A percentile compares a stretch with the other conserved stretches of the same genome.
Conservation (phyloP, 2,329 filamentous ascomycete genomes). For the Allantophomopsis cytisporea region DNA sequence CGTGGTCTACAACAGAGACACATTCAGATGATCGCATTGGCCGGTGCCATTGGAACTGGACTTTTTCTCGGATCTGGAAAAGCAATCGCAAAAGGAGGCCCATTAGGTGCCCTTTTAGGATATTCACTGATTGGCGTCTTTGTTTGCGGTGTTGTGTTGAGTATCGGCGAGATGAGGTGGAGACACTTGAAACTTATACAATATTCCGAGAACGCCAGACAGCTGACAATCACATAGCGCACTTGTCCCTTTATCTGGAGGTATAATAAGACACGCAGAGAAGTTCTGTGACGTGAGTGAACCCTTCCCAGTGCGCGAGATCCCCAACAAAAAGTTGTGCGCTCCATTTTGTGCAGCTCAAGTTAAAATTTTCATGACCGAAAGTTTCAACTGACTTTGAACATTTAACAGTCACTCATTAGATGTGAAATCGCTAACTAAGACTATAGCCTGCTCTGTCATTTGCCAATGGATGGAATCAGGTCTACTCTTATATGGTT, state of each 20-base stretch:
- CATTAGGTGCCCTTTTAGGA: conserved; percentile 34
- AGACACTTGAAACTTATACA: too few relatives aligned
- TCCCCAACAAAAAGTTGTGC: too few relatives aligned
- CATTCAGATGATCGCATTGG: conserved; percentile 27
- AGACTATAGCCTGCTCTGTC: conserved; percentile 34
- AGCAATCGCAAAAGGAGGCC: conserved; percentile 34
- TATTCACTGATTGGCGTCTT: conserved; percentile 34
- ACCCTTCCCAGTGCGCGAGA: too few relatives aligned
- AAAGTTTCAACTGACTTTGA: neutral
- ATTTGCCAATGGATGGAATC: conserved; percentile 30
- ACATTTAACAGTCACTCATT: conserved; percentile 29
- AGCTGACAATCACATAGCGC: conserved; percentile 7
- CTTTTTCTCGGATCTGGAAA: conserved; percentile 36
- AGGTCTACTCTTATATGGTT: conserved; percentile 43
- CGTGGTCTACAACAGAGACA: conserved; percentile 28
- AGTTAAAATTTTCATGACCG: too few relatives aligned
- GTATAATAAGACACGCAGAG: conserved; percentile 32
- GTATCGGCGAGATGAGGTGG: conserved; percentile 32
- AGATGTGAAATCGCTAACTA: conserved; percentile 29
- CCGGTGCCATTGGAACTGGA: conserved; percentile 32
- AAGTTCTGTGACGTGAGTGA: conserved; percentile 18
- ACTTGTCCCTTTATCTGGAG: conserved; percentile 33
- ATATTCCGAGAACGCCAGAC: too few relatives aligned
- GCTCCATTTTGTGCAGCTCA: too few relatives aligned
- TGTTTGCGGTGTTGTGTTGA: conserved; percentile 34